Percentiles rank a stretch among this genome's conserved stretches.
phyloP scores from a whole-genome alignment of 2,329 filamentous ascomycete genomes.

The Aureobasidium sp. region DNA sequence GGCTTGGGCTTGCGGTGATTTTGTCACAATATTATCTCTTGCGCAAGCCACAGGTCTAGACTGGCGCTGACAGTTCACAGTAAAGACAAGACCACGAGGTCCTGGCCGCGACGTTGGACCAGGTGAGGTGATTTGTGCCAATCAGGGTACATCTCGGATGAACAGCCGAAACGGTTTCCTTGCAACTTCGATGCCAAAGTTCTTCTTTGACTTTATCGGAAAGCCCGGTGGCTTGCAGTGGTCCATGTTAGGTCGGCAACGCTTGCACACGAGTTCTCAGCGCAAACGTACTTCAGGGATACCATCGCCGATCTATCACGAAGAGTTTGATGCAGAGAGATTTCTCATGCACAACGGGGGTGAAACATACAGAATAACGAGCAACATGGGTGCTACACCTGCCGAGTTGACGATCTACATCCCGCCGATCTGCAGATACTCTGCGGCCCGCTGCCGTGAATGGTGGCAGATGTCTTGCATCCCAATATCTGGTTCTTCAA shows the following conservation, averaged over 20 bases:
- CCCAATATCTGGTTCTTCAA: not conserved
- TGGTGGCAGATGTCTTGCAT: constrained; percentile 3
- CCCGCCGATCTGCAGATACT: not conserved
- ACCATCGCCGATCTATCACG: not conserved
- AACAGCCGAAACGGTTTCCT: not conserved
- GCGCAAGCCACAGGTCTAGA: constrained; percentile 9
- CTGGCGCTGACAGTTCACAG: constrained; percentile 2
- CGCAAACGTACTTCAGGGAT: constrained; percentile 5
- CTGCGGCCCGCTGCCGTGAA: not conserved
- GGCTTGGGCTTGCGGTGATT: not conserved
- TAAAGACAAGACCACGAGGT: not conserved
- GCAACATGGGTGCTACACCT: not conserved
- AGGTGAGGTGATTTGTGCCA: not conserved
- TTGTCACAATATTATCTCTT: constrained; percentile 1
- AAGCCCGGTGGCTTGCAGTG: constrained; percentile 1
- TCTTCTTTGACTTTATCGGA: constrained; percentile 4
- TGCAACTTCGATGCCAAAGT: not conserved
- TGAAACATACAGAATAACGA: not conserved
- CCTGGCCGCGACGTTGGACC: not conserved
- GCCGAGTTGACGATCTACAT: not conserved
- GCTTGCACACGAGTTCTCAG: not conserved
- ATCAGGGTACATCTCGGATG: not conserved
- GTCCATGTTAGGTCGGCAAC: not conserved
- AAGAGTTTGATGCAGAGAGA: not conserved
- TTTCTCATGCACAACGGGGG: not conserved